phyloP scores from a whole-genome alignment of 805 yeast species.

The Hanseniaspora clermontiae region DNA sequence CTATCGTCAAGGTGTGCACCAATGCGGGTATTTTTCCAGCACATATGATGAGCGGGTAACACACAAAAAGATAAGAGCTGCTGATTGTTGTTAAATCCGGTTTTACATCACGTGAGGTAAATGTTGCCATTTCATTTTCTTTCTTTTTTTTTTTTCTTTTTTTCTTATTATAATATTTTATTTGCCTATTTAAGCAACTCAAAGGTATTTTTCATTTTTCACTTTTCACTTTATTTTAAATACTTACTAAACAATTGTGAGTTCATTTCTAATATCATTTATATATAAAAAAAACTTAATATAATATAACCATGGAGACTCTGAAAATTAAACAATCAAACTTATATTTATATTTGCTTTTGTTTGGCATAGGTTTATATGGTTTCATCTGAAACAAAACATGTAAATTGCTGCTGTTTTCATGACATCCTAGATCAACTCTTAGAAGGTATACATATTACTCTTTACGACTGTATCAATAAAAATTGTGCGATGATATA shows the following conservation, averaged over 20 bases:
- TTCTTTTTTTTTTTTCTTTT: background rate
- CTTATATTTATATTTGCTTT: background rate
- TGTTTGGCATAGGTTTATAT: background rate
- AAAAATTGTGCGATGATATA: slow-evolving; percentile 16
- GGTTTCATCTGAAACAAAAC: background rate
- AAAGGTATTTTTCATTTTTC: no score
- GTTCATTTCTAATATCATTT: no score
- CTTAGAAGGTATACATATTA: slow-evolving; percentile 64
- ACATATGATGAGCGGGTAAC: background rate
- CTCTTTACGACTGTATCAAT: slow-evolving; percentile 43
- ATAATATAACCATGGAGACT: background rate
- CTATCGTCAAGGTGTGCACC: background rate
- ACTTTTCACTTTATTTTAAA: no score
- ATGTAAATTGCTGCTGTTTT: slow-evolving; percentile 11
- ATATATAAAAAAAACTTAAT: no score
- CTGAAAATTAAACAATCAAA: background rate
- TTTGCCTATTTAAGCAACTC: background rate
- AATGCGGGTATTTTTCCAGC: background rate
- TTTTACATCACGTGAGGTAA: background rate
- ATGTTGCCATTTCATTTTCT: no score
- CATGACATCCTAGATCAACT: slow-evolving; percentile 28
- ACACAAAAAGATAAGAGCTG: no score
- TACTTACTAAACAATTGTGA: no score
- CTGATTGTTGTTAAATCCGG: background rate
- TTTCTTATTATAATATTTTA: background rate